Conservation (phyloP, 1,284 basidiomycete genomes). For the Xerocomus nothofagi region DNA sequence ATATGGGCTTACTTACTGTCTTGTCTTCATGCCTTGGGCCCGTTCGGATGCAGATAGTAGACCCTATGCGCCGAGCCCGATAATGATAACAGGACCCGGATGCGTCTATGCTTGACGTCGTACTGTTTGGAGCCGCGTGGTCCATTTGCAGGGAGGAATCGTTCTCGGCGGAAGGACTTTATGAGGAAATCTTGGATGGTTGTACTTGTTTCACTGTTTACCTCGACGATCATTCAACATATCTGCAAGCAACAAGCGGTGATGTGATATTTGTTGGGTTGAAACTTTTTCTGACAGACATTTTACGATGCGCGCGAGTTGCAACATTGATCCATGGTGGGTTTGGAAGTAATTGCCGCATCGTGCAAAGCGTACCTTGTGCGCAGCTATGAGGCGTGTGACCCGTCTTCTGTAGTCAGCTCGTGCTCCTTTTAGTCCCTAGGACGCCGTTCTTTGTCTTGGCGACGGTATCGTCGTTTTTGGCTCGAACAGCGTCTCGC, state of each 20-base stretch:
- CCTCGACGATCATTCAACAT: neutral
- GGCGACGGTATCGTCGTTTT: neutral
- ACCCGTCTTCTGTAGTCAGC: too few relatives aligned
- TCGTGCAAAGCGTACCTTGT: neutral
- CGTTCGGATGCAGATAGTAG: neutral
- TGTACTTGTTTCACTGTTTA: neutral
- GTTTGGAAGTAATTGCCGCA: neutral
- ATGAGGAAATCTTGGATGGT: neutral
- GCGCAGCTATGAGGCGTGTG: neutral
- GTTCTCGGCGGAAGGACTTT: neutral
- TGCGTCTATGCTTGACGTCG: neutral
- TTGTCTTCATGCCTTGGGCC: too few relatives aligned
- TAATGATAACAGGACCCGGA: neutral
- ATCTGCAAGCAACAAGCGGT: too few relatives aligned
- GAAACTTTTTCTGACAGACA: neutral
- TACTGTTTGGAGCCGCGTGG: neutral
- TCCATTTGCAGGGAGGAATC: neutral
- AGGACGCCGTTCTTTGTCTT: neutral
- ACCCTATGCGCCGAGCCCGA: neutral
- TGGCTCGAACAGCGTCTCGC: neutral
- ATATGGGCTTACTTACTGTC: too few relatives aligned
- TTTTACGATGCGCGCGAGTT: neutral
- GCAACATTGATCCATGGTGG: neutral
- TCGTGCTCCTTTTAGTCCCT: neutral
- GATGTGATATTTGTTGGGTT: too few relatives aligned